phyloP scores from a whole-genome alignment of 2,329 filamentous ascomycete genomes.

The Chaetothyriales sp. region DNA sequence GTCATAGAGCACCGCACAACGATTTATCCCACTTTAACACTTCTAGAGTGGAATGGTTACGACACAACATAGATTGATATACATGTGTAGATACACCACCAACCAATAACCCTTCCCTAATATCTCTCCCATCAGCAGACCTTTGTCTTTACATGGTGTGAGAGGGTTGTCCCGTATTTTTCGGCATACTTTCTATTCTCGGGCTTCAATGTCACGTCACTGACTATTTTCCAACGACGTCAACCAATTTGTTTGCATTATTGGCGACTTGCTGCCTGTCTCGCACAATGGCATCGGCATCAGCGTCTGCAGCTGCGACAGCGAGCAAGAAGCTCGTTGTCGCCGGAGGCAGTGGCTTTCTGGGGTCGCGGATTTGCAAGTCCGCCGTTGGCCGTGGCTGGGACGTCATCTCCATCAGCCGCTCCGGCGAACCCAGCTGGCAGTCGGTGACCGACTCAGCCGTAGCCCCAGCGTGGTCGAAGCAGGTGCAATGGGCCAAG shows the following conservation, averaged over 20 bases:
- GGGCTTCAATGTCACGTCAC: background rate
- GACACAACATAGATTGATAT: too few species aligned
- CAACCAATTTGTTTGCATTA: background rate
- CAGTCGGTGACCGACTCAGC: slow-evolving; percentile 56
- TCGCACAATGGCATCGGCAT: background rate
- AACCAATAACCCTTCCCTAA: too few species aligned
- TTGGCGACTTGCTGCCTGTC: background rate
- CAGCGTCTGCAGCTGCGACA: slow-evolving; percentile 3
- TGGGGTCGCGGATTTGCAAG: slow-evolving; percentile 76
- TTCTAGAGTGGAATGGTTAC: too few species aligned
- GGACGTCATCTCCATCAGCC: slow-evolving; percentile 85
- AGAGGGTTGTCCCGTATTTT: background rate
- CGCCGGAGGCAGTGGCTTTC: slow-evolving; percentile 83
- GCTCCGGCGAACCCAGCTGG: slow-evolving; percentile 83
- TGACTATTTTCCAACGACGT: background rate
- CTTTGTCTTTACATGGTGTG: too few species aligned
- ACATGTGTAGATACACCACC: too few species aligned
- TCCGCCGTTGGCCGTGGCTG: slow-evolving; percentile 71
- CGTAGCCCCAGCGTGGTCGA: slow-evolving; percentile 63
- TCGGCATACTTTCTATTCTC: background rate
- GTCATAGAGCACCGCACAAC: too few species aligned
- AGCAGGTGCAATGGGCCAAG: slow-evolving; percentile 69
- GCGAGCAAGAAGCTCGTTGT: slow-evolving; percentile 69
- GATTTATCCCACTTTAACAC: too few species aligned
- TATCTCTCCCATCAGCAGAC: too few species aligned